phyloP scores from a whole-genome alignment of 495 filamentous ascomycete species.

The Podospora sp. region DNA sequence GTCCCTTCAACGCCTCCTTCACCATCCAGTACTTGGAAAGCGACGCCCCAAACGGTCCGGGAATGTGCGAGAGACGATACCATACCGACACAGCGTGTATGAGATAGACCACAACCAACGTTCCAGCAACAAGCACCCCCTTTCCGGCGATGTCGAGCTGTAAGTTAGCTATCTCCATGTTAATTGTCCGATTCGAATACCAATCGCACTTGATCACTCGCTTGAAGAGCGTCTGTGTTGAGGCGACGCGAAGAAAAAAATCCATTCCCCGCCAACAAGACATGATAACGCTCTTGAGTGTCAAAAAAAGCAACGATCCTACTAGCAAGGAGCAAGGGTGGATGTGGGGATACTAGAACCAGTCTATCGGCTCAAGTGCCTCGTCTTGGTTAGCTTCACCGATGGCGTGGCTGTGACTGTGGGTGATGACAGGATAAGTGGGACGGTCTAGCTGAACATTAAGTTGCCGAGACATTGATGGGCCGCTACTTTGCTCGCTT shows the following conservation, averaged over 20 bases:
- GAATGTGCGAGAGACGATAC: conserved; percentile 33
- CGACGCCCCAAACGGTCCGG: conserved; percentile 28
- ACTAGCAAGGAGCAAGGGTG: background rate
- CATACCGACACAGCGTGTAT: conserved; percentile 12
- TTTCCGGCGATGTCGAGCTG: background rate
- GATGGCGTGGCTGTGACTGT: background rate
- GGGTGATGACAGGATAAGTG: background rate
- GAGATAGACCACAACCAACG: background rate
- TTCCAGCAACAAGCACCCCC: background rate
- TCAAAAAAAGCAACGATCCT: background rate
- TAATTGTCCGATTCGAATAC: background rate
- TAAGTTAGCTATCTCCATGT: background rate
- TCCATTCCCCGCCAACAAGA: too few species aligned
- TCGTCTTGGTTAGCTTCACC: background rate
- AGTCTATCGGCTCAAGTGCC: background rate
- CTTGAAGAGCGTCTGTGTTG: too few species aligned
- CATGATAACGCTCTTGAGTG: too few species aligned
- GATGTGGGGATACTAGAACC: background rate
- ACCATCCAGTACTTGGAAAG: conserved; percentile 33
- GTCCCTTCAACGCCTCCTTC: conserved; percentile 21
- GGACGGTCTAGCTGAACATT: background rate
- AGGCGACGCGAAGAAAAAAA: background rate
- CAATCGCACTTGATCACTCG: too few species aligned
- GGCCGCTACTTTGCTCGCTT: background rate
- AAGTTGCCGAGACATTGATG: too few species aligned